Conservation (phyloP, 202 grass and related monocot genomes). For the Carex sylvatica region DNA sequence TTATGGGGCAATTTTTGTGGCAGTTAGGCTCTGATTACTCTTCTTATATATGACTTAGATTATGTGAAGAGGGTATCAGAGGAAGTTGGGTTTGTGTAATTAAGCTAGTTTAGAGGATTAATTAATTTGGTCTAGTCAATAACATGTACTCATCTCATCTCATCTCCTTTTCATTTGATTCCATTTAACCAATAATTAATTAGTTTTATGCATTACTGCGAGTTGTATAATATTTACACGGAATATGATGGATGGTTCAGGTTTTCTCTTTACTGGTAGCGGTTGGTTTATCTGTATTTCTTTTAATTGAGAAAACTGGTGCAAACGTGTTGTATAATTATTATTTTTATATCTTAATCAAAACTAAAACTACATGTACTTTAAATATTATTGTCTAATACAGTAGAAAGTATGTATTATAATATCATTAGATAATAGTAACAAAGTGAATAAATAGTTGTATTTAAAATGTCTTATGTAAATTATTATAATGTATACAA, state of each 20-base stretch:
- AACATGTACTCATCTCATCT: background rate
- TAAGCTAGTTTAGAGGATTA: background rate
- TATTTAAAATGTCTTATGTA: too few relatives aligned
- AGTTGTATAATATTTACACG: background rate
- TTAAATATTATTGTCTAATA: too few relatives aligned
- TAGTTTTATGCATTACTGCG: background rate
- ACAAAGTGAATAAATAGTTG: too few relatives aligned
- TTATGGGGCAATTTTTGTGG: background rate
- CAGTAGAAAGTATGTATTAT: too few relatives aligned
- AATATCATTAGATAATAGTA: too few relatives aligned
- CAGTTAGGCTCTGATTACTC: background rate
- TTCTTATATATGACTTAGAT: background rate
- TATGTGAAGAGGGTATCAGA: background rate
- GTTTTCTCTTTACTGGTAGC: background rate
- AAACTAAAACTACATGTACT: too few relatives aligned
- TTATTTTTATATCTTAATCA: background rate
- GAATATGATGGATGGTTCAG: background rate
- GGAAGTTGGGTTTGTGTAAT: background rate
- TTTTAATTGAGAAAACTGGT: background rate
- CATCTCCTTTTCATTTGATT: background rate
- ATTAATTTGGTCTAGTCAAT: background rate
- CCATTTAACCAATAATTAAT: constrained; percentile 2
- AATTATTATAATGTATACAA: too few relatives aligned
- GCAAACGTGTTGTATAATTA: background rate
- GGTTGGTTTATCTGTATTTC: background rate